These are phyloP conservation scores for Carallia pectinifolia DNA, from an alignment of 345 rosid genomes.

Conservation along the genomic window DNA sequence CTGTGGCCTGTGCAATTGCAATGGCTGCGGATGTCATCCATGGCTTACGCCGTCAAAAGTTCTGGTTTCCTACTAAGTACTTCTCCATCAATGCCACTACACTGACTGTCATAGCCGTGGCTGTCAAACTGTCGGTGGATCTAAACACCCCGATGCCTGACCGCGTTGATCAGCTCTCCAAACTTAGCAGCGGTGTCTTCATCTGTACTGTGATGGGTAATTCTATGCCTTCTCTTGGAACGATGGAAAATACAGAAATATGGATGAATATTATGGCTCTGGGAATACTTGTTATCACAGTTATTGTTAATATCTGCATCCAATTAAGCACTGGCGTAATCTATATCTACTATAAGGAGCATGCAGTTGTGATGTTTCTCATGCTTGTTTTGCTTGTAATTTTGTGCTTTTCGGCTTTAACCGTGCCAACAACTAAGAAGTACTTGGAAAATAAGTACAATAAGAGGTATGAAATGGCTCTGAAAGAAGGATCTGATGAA, in stretches of 20 bases:
- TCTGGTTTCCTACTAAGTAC: constrained; percentile 73
- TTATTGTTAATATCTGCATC: constrained; percentile 64
- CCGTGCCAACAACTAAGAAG: constrained; percentile 52
- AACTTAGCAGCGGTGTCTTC: constrained; percentile 75
- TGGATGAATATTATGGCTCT: constrained; percentile 56
- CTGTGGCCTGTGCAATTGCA: constrained; percentile 62
- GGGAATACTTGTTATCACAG: constrained; percentile 69
- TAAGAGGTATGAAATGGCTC: constrained; percentile 52
- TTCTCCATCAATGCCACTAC: constrained; percentile 80
- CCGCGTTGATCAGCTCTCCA: constrained; percentile 74
- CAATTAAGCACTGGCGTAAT: constrained; percentile 80
- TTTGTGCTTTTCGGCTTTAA: constrained; percentile 57
- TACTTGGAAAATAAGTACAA: constrained; percentile 56
- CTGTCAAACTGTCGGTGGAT: constrained; percentile 77
- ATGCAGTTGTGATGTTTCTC: constrained; percentile 49
- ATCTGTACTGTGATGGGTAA: constrained; percentile 78
- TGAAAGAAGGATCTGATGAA: constrained; percentile 44
- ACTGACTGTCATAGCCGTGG: constrained; percentile 65
- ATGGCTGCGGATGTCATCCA: constrained; percentile 67
- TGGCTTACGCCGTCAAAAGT: constrained; percentile 55
- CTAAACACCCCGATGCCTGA: constrained; percentile 91
- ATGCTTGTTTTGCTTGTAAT: constrained; percentile 55
- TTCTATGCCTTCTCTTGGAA: constrained; percentile 84
- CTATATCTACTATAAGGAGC: constrained; percentile 57
- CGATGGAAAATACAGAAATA: constrained; percentile 60